Conservation (phyloP, 371 early-diverging fungal species). For the Rhizomucor pusillus region DNA sequence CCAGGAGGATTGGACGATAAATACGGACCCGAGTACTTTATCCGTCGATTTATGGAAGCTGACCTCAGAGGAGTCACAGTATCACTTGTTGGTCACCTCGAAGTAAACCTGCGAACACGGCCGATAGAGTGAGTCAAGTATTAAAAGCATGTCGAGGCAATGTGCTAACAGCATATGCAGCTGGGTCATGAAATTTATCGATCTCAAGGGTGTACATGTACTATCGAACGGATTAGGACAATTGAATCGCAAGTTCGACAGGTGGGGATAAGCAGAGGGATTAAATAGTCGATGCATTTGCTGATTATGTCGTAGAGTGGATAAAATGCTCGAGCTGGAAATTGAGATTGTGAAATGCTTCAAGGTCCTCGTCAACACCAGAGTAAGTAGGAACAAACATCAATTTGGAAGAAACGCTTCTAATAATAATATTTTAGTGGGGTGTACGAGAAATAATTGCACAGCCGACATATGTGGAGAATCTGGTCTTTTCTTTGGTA, state of each 20-base stretch:
- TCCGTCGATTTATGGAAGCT: slow-evolving; percentile 44
- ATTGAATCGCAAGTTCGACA: slow-evolving; percentile 38
- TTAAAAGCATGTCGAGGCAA: not conserved
- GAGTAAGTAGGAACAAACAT: slow-evolving; percentile 17
- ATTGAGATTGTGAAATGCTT: slow-evolving; percentile 71
- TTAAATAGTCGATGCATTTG: slow-evolving; percentile 12
- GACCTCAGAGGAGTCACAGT: slow-evolving; percentile 42
- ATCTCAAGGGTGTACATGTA: slow-evolving; percentile 62
- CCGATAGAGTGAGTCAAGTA: slow-evolving; percentile 32
- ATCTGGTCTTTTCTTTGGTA: slow-evolving; percentile 66
- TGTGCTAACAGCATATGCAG: slow-evolving; percentile 17
- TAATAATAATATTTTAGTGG: slow-evolving; percentile 36
- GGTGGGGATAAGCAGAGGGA: slow-evolving; percentile 49
- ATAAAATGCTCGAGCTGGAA: slow-evolving; percentile 61
- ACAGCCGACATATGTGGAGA: slow-evolving; percentile 54
- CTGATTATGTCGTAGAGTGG: slow-evolving; percentile 31
- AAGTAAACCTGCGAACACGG: slow-evolving; percentile 43
- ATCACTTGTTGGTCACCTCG: slow-evolving; percentile 33
- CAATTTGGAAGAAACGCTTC: not conserved
- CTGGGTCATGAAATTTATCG: slow-evolving; percentile 60
- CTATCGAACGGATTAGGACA: slow-evolving; percentile 53
- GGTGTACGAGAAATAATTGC: slow-evolving; percentile 70
- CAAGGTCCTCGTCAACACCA: slow-evolving; percentile 65
- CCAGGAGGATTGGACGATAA: slow-evolving; percentile 20
- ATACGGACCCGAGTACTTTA: slow-evolving; percentile 41